Percentiles rank a stretch among this genome's conserved stretches.
Evolutionary conservation across 2,329 filamentous ascomycete genomes (phyloP).

Genomic region (Xylaria arbuscula): DNA sequence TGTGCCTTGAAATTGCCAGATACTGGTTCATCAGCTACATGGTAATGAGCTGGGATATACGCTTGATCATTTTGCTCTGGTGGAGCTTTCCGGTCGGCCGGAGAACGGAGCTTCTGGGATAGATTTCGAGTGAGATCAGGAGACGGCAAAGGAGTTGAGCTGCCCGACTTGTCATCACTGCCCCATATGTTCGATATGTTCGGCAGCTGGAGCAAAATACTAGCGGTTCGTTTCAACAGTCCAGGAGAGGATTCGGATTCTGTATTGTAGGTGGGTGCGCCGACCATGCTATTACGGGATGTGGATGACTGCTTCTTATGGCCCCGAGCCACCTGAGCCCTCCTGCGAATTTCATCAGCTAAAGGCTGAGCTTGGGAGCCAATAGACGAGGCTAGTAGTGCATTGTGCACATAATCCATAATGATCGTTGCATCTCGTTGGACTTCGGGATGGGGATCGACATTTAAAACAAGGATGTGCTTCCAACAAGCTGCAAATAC

Average conservation of each 20-base stretch:
- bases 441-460: slow-evolving; percentile 94
- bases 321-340: slow-evolving; percentile 60
- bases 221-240: slow-evolving; percentile 71
- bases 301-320: slow-evolving; percentile 56
- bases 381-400: slow-evolving; percentile 80
- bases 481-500: slow-evolving; percentile 96
- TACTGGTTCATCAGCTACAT: slow-evolving; percentile 80
- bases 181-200: slow-evolving; percentile 63
- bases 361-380: slow-evolving; percentile 75
- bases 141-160: slow-evolving; percentile 49
- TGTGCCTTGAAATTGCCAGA: slow-evolving; percentile 78
- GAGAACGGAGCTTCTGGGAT: slow-evolving; percentile 56
- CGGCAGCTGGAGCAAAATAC: slow-evolving; percentile 68
- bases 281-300: slow-evolving; percentile 58
- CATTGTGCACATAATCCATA: slow-evolving; percentile 84
- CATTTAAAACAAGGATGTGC: slow-evolving; percentile 87
- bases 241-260: slow-evolving; percentile 66
- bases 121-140: slow-evolving; percentile 53
- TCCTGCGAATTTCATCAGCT: slow-evolving; percentile 77
- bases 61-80: slow-evolving; percentile 80
- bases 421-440: slow-evolving; percentile 86
- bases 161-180: slow-evolving; percentile 57
- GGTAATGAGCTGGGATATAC: slow-evolving; percentile 75
- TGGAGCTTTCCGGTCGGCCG: slow-evolving; percentile 62
- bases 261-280: slow-evolving; percentile 51